phyloP scores from a whole-genome alignment of 192 early-diverging fungal species.

The Entomortierella chlamydospora region DNA sequence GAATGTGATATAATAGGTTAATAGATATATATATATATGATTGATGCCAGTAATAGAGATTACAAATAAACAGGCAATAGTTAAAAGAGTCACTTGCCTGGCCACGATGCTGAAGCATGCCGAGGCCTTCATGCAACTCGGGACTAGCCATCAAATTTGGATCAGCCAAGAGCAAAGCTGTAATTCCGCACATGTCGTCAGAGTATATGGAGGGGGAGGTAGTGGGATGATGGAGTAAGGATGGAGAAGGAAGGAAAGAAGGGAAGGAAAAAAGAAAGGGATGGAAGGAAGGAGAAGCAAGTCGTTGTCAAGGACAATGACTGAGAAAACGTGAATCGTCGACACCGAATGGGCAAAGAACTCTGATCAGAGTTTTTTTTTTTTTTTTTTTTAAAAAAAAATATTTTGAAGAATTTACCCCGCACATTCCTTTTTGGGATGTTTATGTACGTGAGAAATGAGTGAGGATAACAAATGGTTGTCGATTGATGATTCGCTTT shows the following conservation, averaged over 20 bases:
- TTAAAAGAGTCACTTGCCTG: conserved; percentile 77
- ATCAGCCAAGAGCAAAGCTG: conserved; percentile 86
- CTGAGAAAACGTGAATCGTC: neutral
- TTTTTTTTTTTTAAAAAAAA: neutral
- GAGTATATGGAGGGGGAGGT: neutral
- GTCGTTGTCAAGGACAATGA: neutral
- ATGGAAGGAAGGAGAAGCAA: neutral
- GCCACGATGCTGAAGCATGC: conserved; percentile 96
- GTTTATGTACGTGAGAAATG: neutral
- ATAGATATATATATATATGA: too few species aligned
- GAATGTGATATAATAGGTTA: neutral
- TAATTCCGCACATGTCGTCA: conserved; percentile 89
- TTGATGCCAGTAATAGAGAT: too few species aligned
- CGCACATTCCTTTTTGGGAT: conserved; percentile 9
- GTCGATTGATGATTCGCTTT: too few species aligned
- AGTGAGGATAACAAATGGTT: too few species aligned
- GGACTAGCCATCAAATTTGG: conserved; percentile 75
- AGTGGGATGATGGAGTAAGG: conserved; percentile 1
- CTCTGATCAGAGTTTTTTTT: conserved; percentile 5
- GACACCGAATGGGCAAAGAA: neutral
- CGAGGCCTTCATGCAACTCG: conserved; percentile 95
- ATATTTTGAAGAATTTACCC: neutral
- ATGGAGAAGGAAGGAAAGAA: neutral
- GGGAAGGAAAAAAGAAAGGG: neutral
- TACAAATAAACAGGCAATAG: too few species aligned